A percentile compares a stretch with the other conserved stretches of the same genome.
Conservation (phyloP, 345 rosid genomes). For the Trapa incisa region DNA sequence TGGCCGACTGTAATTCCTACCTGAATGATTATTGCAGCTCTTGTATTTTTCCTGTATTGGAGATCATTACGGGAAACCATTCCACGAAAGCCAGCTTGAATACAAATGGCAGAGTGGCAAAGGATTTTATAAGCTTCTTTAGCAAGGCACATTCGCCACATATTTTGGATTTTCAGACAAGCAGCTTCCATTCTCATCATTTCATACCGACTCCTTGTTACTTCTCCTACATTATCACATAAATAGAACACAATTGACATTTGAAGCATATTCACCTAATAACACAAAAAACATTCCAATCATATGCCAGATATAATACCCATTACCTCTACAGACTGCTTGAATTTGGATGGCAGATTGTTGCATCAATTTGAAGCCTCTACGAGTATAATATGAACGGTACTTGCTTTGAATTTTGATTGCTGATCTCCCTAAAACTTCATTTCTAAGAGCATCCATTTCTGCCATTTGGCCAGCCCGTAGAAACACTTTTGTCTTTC, state of each 20-base stretch:
- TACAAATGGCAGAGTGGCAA: conserved; percentile 40
- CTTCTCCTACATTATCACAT: conserved; percentile 38
- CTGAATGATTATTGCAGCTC: conserved; percentile 62
- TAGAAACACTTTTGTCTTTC: conserved; percentile 86
- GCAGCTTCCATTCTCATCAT: conserved; percentile 65
- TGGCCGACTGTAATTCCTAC: conserved; percentile 19
- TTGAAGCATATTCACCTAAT: too few species aligned
- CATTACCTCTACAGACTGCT: conserved; percentile 71
- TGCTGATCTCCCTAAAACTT: conserved; percentile 75
- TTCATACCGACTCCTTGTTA: conserved; percentile 45
- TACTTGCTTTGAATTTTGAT: conserved; percentile 67
- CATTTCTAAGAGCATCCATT: conserved; percentile 61
- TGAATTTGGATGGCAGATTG: conserved; percentile 50
- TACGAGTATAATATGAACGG: conserved; percentile 41
- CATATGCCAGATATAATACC: neutral
- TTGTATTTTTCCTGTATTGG: conserved; percentile 44
- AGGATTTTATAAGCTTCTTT: conserved; percentile 40
- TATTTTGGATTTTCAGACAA: conserved; percentile 55
- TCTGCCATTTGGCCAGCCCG: conserved; percentile 99
- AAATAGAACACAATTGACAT: neutral
- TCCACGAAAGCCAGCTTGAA: conserved; percentile 67
- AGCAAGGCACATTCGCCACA: conserved; percentile 49
- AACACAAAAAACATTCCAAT: too few species aligned
- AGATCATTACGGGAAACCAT: conserved; percentile 64
- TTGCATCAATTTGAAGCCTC: conserved; percentile 38